phyloP scores from a whole-genome alignment of 169 alveolate genomes.

The Fabrea salina region DNA sequence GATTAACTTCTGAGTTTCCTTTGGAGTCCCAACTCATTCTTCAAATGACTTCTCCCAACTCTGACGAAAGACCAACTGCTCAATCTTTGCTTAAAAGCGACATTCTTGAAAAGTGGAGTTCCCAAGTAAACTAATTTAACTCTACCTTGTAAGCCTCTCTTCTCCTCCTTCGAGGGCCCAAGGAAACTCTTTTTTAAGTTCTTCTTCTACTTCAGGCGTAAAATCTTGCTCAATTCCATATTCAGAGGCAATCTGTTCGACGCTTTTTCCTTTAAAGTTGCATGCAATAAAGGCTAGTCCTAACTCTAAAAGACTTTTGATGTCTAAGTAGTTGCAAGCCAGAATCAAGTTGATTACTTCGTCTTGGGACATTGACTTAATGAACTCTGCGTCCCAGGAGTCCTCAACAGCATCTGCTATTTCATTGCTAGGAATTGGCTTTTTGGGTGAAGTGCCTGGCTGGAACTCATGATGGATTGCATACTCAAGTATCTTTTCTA shows the following conservation, averaged over 20 bases:
- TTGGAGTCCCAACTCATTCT: slow-evolving; percentile 22
- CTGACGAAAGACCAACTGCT: slow-evolving; percentile 45
- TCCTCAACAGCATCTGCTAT: slow-evolving; percentile 1
- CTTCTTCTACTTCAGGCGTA: slow-evolving; percentile 44
- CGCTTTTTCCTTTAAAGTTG: slow-evolving; percentile 38
- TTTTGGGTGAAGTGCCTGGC: background rate
- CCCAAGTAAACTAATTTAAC: too few relatives aligned
- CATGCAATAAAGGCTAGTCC: slow-evolving; percentile 49
- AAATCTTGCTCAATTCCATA: slow-evolving; percentile 47
- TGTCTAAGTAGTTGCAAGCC: slow-evolving; percentile 51
- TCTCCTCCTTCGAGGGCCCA: slow-evolving; percentile 32
- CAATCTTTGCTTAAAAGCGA: slow-evolving; percentile 18
- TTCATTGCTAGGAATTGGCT: slow-evolving; percentile 17
- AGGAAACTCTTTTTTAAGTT: slow-evolving; percentile 25
- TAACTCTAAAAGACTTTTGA: slow-evolving; percentile 45
- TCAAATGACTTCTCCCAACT: slow-evolving; percentile 29
- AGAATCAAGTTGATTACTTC: slow-evolving; percentile 53
- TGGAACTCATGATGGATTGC: slow-evolving; percentile 23
- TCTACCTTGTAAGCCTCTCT: too few relatives aligned
- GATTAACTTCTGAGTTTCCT: slow-evolving; percentile 27
- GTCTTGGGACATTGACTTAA: slow-evolving; percentile 27
- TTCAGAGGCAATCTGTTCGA: slow-evolving; percentile 40
- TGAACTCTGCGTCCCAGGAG: slow-evolving; percentile 28
- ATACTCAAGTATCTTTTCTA: slow-evolving; percentile 8
- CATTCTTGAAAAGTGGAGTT: slow-evolving; percentile 24